A percentile compares a stretch with the other conserved stretches of the same genome.
These are phyloP conservation scores for Petunia hybrid DNA, from an alignment of 305 asterid genomes.

Conservation along the genomic window DNA sequence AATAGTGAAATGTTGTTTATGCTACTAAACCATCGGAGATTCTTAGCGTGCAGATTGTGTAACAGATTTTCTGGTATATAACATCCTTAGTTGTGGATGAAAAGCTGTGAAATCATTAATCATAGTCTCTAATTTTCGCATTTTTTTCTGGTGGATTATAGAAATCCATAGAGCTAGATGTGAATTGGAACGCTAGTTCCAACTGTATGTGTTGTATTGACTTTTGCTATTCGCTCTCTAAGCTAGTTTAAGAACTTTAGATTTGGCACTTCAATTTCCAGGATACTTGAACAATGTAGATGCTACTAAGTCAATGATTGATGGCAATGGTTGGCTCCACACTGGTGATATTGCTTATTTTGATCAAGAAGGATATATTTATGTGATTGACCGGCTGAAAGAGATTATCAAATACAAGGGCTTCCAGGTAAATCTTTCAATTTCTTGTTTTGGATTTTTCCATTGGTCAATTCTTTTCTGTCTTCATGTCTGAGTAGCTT, in stretches of 20 bases:
- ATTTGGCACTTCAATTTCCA: conserved; percentile 35
- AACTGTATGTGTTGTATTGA: not conserved
- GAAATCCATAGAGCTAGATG: too few relatives aligned
- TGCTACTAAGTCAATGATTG: conserved; percentile 59
- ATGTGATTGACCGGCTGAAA: conserved; percentile 70
- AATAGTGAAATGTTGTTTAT: conserved; percentile 9
- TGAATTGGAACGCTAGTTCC: not conserved
- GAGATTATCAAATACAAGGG: conserved; percentile 82
- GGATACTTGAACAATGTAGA: conserved; percentile 68
- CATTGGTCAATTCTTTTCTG: not conserved
- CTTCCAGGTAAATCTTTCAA: conserved; percentile 60
- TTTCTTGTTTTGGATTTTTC: conserved; percentile 23
- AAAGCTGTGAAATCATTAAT: not conserved
- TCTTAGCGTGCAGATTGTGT: not conserved
- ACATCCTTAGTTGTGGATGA: conserved; percentile 10
- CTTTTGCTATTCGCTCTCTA: not conserved
- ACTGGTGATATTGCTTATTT: conserved; percentile 76
- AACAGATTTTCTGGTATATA: not conserved
- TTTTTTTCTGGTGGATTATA: too few relatives aligned
- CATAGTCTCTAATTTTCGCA: too few relatives aligned
- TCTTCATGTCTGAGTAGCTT: conserved; percentile 7
- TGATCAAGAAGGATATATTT: conserved; percentile 69
- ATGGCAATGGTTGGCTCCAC: conserved; percentile 72
- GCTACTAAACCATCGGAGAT: conserved; percentile 11
- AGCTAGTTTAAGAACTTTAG: too few relatives aligned